Conservation (phyloP, 106 monocot species). For the Chionographis japonica region DNA sequence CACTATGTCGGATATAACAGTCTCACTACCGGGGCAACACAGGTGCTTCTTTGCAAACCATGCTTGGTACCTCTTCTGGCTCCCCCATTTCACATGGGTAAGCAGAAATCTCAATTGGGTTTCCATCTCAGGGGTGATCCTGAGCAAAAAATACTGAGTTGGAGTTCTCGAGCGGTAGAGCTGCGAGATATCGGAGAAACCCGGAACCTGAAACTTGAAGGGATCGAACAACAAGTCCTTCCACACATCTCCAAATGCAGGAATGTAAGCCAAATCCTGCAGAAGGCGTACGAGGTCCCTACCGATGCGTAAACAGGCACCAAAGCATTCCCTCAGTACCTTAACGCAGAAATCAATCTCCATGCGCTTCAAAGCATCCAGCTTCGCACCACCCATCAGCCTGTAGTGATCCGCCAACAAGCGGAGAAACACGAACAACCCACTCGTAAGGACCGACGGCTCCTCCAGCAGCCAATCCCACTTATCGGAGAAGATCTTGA, state of each 20-base stretch:
- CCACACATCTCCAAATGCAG: slow-evolving; percentile 69
- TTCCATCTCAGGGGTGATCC: slow-evolving; percentile 69
- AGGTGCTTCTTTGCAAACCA: slow-evolving; percentile 83
- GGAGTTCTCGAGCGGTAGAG: slow-evolving; percentile 48
- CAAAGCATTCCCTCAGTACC: slow-evolving; percentile 46
- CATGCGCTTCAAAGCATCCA: slow-evolving; percentile 42
- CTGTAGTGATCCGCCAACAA: slow-evolving; percentile 72
- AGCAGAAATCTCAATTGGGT: slow-evolving; percentile 67
- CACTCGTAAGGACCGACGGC: slow-evolving; percentile 32
- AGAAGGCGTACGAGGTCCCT: slow-evolving; percentile 69
- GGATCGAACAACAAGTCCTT: slow-evolving; percentile 51
- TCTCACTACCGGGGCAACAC: slow-evolving; percentile 46
- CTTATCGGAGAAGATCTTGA: slow-evolving; percentile 23
- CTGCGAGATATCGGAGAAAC: slow-evolving; percentile 45
- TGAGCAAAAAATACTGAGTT: slow-evolving; percentile 37
- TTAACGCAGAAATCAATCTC: slow-evolving; percentile 63
- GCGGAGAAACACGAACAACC: slow-evolving; percentile 54
- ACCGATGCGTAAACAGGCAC: slow-evolving; percentile 55
- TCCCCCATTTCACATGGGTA: slow-evolving; percentile 69
- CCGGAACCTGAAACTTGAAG: slow-evolving; percentile 26
- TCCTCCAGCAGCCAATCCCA: slow-evolving; percentile 54
- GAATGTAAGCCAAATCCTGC: slow-evolving; percentile 55
- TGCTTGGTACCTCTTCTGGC: slow-evolving; percentile 65
- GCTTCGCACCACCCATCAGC: slow-evolving; percentile 15
- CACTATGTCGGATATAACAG: slow-evolving; percentile 41